These are phyloP conservation scores for Albophoma yamanashiensis DNA, from an alignment of 2,329 filamentous ascomycete genomes.

Conservation along the genomic window DNA sequence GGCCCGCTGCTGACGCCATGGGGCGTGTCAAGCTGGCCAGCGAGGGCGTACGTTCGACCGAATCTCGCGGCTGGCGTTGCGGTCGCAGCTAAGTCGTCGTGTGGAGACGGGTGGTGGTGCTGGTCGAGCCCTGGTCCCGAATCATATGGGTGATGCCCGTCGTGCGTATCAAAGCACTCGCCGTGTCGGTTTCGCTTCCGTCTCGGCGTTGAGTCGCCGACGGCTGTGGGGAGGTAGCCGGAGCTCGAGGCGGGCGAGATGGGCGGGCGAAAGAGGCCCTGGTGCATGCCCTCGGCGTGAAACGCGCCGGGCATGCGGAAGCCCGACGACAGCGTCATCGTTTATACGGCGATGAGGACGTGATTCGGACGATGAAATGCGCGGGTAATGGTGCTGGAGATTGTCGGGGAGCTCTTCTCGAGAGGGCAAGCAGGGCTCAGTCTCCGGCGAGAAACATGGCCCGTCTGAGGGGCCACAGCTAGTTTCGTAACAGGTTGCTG, in stretches of 20 bases:
- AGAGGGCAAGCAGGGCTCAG: neutral
- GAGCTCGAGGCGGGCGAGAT: slow-evolving; percentile 29
- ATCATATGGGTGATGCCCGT: neutral
- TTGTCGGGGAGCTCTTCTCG: neutral
- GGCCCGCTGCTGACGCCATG: slow-evolving; percentile 12
- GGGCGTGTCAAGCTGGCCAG: slow-evolving; percentile 42
- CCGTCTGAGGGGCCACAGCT: neutral
- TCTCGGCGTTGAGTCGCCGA: slow-evolving; percentile 21
- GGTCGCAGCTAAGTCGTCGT: slow-evolving; percentile 29
- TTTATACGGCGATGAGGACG: neutral
- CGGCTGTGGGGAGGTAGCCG: slow-evolving; percentile 21
- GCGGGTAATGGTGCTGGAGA: neutral
- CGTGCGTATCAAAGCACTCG: neutral
- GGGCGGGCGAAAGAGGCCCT: slow-evolving; percentile 36
- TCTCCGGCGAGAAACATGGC: neutral
- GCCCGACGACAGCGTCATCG: slow-evolving; percentile 17
- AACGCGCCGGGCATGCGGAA: slow-evolving; percentile 26
- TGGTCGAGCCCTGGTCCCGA: neutral
- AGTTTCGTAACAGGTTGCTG: neutral
- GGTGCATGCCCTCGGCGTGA: slow-evolving; percentile 26
- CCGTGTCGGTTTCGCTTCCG: slow-evolving; percentile 32
- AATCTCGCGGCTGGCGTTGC: slow-evolving; percentile 29
- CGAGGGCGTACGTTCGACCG: slow-evolving; percentile 32
- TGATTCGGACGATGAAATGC: neutral
- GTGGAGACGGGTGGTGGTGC: neutral